Conservation (phyloP, 257 asterid genomes). For the Linderniella brevidens region DNA sequence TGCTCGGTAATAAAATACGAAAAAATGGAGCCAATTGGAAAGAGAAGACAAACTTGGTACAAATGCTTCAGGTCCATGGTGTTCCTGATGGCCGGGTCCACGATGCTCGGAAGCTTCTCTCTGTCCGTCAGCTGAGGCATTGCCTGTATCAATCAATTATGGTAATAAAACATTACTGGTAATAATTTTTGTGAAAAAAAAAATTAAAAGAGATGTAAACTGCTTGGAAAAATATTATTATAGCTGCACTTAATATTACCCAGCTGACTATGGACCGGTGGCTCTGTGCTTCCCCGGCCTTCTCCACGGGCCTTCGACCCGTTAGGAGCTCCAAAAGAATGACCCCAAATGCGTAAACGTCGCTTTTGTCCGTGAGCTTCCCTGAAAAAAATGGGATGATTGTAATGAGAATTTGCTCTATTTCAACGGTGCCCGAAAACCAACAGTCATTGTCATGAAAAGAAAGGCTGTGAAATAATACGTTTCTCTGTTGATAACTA, state of each 20-base stretch:
- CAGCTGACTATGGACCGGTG: slow-evolving; percentile 65
- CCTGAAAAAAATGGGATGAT: too few species aligned
- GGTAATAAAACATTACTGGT: too few species aligned
- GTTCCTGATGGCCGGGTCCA: slow-evolving; percentile 59
- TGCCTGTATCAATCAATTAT: slow-evolving; percentile 39
- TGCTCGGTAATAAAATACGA: background rate
- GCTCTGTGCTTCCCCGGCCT: slow-evolving; percentile 27
- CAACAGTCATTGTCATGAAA: too few species aligned
- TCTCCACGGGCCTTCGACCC: slow-evolving; percentile 56
- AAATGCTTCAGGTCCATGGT: slow-evolving; percentile 86
- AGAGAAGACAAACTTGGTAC: slow-evolving; percentile 46
- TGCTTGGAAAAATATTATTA: background rate
- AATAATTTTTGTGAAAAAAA: too few species aligned
- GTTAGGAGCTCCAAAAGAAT: slow-evolving; percentile 57
- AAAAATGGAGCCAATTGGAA: background rate
- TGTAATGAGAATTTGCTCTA: too few species aligned
- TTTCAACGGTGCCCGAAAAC: too few species aligned
- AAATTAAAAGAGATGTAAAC: background rate
- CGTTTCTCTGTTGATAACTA: background rate
- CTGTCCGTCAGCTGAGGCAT: slow-evolving; percentile 92
- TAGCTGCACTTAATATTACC: slow-evolving; percentile 17
- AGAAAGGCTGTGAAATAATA: background rate
- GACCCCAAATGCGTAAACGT: slow-evolving; percentile 72
- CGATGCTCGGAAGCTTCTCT: slow-evolving; percentile 72
- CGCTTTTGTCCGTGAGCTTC: slow-evolving; percentile 71